Evolutionary conservation across 1,284 basidiomycete species (phyloP).

Genomic region (Somion occarium): DNA sequence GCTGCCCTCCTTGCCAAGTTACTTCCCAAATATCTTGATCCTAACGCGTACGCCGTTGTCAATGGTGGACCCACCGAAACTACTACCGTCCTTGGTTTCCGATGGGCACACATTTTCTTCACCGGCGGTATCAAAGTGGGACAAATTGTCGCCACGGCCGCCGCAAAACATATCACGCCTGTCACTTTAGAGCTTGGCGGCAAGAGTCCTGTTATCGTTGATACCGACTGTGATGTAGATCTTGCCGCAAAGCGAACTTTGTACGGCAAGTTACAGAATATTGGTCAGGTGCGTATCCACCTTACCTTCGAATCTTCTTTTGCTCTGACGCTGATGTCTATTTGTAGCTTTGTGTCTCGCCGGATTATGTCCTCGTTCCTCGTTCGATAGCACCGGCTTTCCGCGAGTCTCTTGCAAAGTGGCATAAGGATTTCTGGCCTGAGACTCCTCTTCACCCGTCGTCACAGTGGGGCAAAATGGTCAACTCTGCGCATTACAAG

Average conservation of each 20-base stretch:
- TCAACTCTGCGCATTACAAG: constrained; percentile 44
- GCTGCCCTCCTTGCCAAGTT: constrained; percentile 52
- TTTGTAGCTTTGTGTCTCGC: constrained; percentile 51
- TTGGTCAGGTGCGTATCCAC: constrained; percentile 54
- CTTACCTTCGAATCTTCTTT: not conserved
- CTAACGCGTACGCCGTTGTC: constrained; percentile 41
- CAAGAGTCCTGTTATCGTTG: constrained; percentile 81
- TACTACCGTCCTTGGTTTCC: constrained; percentile 65
- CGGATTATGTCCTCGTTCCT: constrained; percentile 60
- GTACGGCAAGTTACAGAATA: constrained; percentile 77
- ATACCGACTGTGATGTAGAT: constrained; percentile 58
- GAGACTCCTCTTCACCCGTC: constrained; percentile 36
- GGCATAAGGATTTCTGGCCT: constrained; percentile 31
- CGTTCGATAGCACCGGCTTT: constrained; percentile 47
- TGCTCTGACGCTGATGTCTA: not conserved
- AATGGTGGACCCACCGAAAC: constrained; percentile 55
- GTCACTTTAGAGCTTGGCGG: constrained; percentile 80
- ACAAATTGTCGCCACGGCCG: constrained; percentile 73
- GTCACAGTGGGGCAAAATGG: constrained; percentile 38
- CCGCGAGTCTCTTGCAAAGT: constrained; percentile 42
- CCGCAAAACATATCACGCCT: constrained; percentile 80
- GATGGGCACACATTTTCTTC: constrained; percentile 78
- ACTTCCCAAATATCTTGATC: constrained; percentile 61
- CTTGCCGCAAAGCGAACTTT: constrained; percentile 59
- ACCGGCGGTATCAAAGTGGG: constrained; percentile 69